Evolutionary conservation across 2,329 filamentous ascomycete genomes (phyloP).

Genomic region (Penicillium sp.): DNA sequence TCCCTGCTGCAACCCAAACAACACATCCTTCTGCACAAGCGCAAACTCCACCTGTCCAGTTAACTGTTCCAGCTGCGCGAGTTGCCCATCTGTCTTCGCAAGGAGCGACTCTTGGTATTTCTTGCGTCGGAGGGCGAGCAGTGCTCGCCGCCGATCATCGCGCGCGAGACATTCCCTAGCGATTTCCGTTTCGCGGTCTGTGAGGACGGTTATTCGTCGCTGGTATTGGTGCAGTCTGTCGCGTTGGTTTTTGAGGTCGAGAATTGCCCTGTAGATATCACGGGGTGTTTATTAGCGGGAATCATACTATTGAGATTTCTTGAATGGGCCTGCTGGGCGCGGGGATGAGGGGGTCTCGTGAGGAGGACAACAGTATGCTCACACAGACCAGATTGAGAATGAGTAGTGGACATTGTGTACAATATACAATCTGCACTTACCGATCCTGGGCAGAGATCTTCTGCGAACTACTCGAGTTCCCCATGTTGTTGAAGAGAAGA

Average conservation of each 20-base stretch:
- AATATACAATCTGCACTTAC: slow-evolving; percentile 49
- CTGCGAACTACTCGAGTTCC: slow-evolving; percentile 61
- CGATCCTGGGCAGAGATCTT: slow-evolving; percentile 81
- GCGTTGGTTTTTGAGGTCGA: slow-evolving; percentile 95
- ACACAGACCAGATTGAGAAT: neutral
- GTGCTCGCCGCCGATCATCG: slow-evolving; percentile 75
- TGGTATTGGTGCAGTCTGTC: slow-evolving; percentile 97
- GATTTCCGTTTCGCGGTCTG: slow-evolving; percentile 80
- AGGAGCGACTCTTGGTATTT: slow-evolving; percentile 95
- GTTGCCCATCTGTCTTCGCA: slow-evolving; percentile 83
- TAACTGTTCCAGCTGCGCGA: slow-evolving; percentile 89
- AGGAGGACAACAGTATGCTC: slow-evolving; percentile 6
- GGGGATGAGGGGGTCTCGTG: slow-evolving; percentile 15
- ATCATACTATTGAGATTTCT: neutral
- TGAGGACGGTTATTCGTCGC: slow-evolving; percentile 80
- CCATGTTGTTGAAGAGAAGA: slow-evolving; percentile 50
- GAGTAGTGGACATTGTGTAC: neutral
- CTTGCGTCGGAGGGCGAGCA: slow-evolving; percentile 86
- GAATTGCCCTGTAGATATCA: slow-evolving; percentile 70
- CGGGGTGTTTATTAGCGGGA: slow-evolving; percentile 3
- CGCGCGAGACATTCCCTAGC: slow-evolving; percentile 77
- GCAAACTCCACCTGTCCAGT: slow-evolving; percentile 92
- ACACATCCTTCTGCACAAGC: slow-evolving; percentile 90
- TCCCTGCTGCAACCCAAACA: slow-evolving; percentile 89
- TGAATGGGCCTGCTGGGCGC: neutral